Conservation (phyloP, 208 protist genomes). For the Wallacemonas sp. region DNA sequence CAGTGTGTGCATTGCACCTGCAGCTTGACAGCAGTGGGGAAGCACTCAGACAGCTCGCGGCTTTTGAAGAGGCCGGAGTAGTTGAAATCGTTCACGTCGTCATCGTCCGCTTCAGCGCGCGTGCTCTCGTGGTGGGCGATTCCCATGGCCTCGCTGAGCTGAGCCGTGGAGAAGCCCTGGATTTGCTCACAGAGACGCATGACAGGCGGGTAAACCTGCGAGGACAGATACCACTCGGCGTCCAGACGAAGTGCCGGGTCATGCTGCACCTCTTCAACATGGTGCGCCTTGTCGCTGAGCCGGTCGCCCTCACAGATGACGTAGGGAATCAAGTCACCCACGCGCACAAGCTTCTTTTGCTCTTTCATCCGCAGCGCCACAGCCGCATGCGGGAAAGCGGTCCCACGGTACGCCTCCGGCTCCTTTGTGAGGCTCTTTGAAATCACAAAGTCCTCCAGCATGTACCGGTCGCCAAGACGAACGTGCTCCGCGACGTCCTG, state of each 20-base stretch:
- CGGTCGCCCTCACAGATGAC: slow-evolving; percentile 93
- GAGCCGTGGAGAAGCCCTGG: slow-evolving; percentile 78
- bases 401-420: slow-evolving; percentile 95
- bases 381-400: slow-evolving; percentile 92
- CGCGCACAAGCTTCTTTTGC: slow-evolving; percentile 89
- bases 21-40: slow-evolving; percentile 65
- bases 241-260: slow-evolving; percentile 75
- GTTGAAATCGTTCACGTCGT: slow-evolving; percentile 63
- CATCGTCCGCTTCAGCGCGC: slow-evolving; percentile 22
- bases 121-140: slow-evolving; percentile 48
- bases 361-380: slow-evolving; percentile 94
- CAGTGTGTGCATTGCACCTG: slow-evolving; percentile 80
- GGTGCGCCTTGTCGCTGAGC: slow-evolving; percentile 73
- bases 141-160: slow-evolving; percentile 88
- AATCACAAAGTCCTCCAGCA: slow-evolving; percentile 96
- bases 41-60: slow-evolving; percentile 68
- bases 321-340: slow-evolving; percentile 97
- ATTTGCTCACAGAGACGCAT: slow-evolving; percentile 95
- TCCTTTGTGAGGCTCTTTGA: slow-evolving; percentile 97
- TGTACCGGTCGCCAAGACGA: slow-evolving; percentile 52
- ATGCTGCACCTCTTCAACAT: slow-evolving; percentile 86
- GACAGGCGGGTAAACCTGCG: slow-evolving; percentile 95
- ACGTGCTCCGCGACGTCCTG: slow-evolving; percentile 74
- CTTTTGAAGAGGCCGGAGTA: slow-evolving; percentile 78
- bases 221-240: slow-evolving; percentile 93